Evolutionary conservation across 1,284 basidiomycete species (phyloP).

Genomic region (Tilletia walkeri): DNA sequence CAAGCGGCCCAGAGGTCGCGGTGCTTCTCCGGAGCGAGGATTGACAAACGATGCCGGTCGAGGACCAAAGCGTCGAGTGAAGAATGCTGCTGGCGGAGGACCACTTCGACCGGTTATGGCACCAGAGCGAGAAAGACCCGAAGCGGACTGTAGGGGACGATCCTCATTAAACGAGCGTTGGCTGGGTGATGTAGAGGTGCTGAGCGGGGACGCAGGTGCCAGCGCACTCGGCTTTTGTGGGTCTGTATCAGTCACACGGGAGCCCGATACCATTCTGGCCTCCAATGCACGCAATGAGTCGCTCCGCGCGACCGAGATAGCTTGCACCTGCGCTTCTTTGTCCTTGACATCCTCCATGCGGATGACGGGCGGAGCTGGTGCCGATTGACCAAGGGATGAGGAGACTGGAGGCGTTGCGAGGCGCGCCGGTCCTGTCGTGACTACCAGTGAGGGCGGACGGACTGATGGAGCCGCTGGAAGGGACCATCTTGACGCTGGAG

Average conservation of each 20-base stretch:
- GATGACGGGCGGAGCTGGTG: not conserved
- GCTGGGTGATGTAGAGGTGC: not conserved
- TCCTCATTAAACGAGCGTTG: not conserved
- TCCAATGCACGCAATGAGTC: not conserved
- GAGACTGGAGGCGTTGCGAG: not conserved
- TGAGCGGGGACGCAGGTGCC: not conserved
- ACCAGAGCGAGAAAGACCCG: conserved; percentile 18
- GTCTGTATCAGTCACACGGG: not conserved
- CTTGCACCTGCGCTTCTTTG: not conserved
- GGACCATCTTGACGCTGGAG: too few species aligned
- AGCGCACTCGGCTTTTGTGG: not conserved
- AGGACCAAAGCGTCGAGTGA: conserved; percentile 19
- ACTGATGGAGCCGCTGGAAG: too few species aligned
- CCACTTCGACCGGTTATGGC: conserved; percentile 14
- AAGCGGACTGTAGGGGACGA: not conserved
- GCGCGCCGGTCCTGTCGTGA: too few species aligned
- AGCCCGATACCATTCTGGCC: not conserved
- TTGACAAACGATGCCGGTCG: conserved; percentile 21
- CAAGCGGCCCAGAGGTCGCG: conserved; percentile 22
- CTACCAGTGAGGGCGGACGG: too few species aligned
- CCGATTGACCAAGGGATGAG: not conserved
- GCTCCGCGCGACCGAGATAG: not conserved
- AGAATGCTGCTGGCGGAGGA: conserved; percentile 2
- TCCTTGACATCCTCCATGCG: not conserved
- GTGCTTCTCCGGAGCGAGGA: conserved; percentile 21